Evolutionary conservation across 345 rosid species (phyloP).

Genomic region (Lepidium didymum): DNA sequence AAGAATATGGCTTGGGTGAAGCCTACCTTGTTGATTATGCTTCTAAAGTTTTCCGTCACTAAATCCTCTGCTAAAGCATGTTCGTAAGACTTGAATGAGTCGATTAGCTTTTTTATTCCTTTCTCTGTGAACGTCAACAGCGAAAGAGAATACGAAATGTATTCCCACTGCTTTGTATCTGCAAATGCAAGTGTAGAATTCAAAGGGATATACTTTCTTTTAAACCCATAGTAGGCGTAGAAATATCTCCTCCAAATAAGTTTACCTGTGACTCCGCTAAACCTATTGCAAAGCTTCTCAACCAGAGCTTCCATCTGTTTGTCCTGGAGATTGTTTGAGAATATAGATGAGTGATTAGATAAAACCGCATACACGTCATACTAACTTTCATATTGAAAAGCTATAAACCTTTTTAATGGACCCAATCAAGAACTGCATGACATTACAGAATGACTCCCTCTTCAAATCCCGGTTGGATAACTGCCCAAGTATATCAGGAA

Average conservation of each 20-base stretch:
- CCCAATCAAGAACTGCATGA: conserved; percentile 93
- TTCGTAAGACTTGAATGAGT: conserved; percentile 75
- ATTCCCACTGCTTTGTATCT: conserved; percentile 89
- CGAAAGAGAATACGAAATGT: conserved; percentile 89
- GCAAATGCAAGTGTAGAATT: conserved; percentile 31
- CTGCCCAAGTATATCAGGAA: conserved; percentile 89
- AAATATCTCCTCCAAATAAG: not conserved
- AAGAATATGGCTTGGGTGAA: conserved; percentile 1
- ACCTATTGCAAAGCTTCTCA: conserved; percentile 97
- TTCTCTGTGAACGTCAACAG: conserved; percentile 89
- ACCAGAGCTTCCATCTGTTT: conserved; percentile 98
- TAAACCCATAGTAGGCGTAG: not conserved
- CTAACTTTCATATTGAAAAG: conserved; percentile 9
- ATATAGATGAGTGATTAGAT: not conserved
- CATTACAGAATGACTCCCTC: conserved; percentile 75
- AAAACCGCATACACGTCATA: conserved; percentile 5
- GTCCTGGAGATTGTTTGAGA: conserved; percentile 44
- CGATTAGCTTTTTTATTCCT: conserved; percentile 87
- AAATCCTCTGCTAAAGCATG: conserved; percentile 75
- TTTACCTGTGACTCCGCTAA: conserved; percentile 83
- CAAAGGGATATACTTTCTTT: not conserved
- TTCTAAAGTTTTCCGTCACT: conserved; percentile 79
- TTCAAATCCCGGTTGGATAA: conserved; percentile 66
- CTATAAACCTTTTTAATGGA: conserved; percentile 81
- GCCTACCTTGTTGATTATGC: conserved; percentile 78